Evolutionary conservation across 371 early-diverging fungal species (phyloP).

Genomic region (Mortierella sp.): DNA sequence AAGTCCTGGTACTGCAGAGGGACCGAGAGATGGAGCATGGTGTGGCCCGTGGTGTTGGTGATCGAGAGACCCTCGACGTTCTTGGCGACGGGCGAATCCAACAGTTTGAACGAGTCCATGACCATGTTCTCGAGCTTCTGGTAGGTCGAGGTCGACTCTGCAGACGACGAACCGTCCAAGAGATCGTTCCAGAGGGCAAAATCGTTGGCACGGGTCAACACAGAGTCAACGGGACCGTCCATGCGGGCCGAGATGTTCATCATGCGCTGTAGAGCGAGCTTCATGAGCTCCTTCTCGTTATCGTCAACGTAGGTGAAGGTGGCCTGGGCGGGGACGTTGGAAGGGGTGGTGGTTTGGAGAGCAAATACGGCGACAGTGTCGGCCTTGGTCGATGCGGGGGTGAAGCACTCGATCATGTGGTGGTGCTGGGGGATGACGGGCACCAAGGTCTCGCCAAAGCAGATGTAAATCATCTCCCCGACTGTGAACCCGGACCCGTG

Average conservation of each 20-base stretch:
- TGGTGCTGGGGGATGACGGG: conserved; percentile 35
- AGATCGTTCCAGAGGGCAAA: conserved; percentile 42
- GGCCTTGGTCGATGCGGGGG: conserved; percentile 34
- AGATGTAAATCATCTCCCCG: conserved; percentile 44
- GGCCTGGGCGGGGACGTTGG: conserved; percentile 12
- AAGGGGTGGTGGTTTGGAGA: conserved; percentile 4
- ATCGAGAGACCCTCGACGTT: conserved; percentile 27
- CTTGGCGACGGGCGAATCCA: conserved; percentile 30
- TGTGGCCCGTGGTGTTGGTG: conserved; percentile 42
- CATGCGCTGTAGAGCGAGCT: conserved; percentile 49
- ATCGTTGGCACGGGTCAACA: conserved; percentile 37
- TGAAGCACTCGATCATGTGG: conserved; percentile 41
- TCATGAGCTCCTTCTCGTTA: conserved; percentile 47
- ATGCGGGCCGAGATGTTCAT: conserved; percentile 43
- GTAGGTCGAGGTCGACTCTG: background rate
- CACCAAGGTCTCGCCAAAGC: conserved; percentile 42
- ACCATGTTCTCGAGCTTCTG: conserved; percentile 42
- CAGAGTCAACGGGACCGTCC: conserved; percentile 39
- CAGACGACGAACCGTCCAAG: conserved; percentile 5
- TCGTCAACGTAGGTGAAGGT: conserved; percentile 51
- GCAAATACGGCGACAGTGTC: conserved; percentile 40
- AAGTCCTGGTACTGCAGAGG: conserved; percentile 26
- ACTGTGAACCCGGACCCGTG: conserved; percentile 46
- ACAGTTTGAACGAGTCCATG: conserved; percentile 30
- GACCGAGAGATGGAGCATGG: conserved; percentile 49